Base-by-base conservation (phyloP, 768 basidiomycete species). In the Suillus fuscotomentosus region DNA sequence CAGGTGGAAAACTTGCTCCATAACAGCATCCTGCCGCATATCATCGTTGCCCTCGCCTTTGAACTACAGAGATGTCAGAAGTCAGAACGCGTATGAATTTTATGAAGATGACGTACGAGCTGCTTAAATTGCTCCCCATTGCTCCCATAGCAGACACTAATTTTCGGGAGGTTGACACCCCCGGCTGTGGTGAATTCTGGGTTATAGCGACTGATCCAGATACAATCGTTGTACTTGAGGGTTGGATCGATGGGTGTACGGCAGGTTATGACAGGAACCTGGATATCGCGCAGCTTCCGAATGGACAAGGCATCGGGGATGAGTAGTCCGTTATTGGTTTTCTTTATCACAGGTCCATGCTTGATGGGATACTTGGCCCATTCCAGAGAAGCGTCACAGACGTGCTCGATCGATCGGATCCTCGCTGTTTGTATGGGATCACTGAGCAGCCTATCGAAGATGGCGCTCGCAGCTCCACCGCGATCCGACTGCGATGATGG, bases 1-100 rank as follows among this genome's bases (percentile, higher is more conserved):
- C 22, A 99, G 82, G 22, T 87, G 86, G 71, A 99, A 99, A 2
- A 97, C 94, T 76, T 99, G 97, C 71, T 98, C 94, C 96, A 99
- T 98, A 60, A 99, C 95, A 1, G 96, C 96, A 72, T 99, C 97
- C 76, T 99, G 97, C 47, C 97, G 88, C 54, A 97, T 74, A 70
- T 99, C 97, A 69, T 99, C 97, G 11, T 86, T 82, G 10, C 91
- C 91, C 78, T 91, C 87, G 4, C 94, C 94, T 74, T 99, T 98
- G 78, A 95, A 96, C 94, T 97, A 66, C 51, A 69, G 55, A n/a
- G 2, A 36, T 22, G 14, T 41, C 27, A 13, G 14, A 31, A 6
- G 5, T 47, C 10, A 48, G n/a, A 22, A 41, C 11, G 56, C 43
- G 9, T n/a, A 3, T 10, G n/a, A 10, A 22, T 14, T 60, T 41